A percentile compares a stretch with the other conserved stretches of the same genome.
phyloP scores from a whole-genome alignment of 805 yeast species.

The Kuraishia piskuri region DNA sequence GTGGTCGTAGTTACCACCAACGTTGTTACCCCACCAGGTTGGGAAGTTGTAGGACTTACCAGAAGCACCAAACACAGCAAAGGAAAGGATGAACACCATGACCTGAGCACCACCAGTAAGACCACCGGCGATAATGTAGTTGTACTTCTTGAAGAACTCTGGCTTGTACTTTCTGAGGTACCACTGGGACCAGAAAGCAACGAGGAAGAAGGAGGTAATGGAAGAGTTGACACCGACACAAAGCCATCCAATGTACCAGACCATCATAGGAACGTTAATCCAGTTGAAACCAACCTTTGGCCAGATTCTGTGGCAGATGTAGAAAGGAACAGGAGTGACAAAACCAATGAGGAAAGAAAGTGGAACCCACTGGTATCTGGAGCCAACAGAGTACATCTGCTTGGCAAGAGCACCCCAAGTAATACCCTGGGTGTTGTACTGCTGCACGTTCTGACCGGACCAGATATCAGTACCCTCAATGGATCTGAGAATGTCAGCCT shows the following conservation, averaged over 20 bases:
- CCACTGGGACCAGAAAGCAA: slow-evolving; percentile 17
- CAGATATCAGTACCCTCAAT: slow-evolving; percentile 23
- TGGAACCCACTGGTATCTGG: slow-evolving; percentile 42
- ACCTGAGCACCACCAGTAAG: slow-evolving; percentile 37
- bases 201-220: slow-evolving; percentile 39
- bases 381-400: slow-evolving; percentile 40
- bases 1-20: slow-evolving; percentile 8
- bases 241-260: slow-evolving; percentile 49
- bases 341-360: slow-evolving; percentile 58
- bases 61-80: slow-evolving; percentile 23
- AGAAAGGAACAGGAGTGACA: slow-evolving; percentile 30
- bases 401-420: slow-evolving; percentile 62
- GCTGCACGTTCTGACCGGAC: slow-evolving; percentile 35
- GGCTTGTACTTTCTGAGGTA: slow-evolving; percentile 18
- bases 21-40: slow-evolving; percentile 24
- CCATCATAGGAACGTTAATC: slow-evolving; percentile 62
- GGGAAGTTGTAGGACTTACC: slow-evolving; percentile 21
- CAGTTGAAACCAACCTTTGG: slow-evolving; percentile 32
- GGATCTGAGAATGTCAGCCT: slow-evolving; percentile 23
- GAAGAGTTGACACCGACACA: slow-evolving; percentile 74
- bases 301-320: slow-evolving; percentile 20
- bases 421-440: slow-evolving; percentile 45
- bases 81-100: slow-evolving; percentile 21
- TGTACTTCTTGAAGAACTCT: slow-evolving; percentile 30
- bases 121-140: slow-evolving; percentile 40